Percentiles rank a stretch among this genome's conserved stretches.
phyloP scores from a whole-genome alignment of 257 asterid species.

The Lantana camara region DNA sequence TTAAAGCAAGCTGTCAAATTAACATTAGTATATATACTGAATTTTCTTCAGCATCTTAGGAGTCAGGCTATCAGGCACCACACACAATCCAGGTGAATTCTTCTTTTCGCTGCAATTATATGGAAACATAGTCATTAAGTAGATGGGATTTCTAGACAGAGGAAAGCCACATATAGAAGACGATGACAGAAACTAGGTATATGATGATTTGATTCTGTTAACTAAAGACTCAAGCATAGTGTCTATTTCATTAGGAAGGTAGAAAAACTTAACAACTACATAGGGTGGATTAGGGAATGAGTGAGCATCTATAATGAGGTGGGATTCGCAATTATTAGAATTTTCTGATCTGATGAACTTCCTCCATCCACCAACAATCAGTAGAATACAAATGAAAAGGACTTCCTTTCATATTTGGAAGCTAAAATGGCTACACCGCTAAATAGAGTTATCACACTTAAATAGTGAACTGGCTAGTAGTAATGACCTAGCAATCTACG shows the following conservation, averaged over 20 bases:
- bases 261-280: neutral
- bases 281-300: neutral
- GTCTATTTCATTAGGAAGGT: neutral
- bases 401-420: neutral
- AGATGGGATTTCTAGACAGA: neutral
- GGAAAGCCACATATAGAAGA: neutral
- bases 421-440: neutral
- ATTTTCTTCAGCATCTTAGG: neutral
- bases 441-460: neutral
- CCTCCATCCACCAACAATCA: conserved; percentile 2
- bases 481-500: neutral
- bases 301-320: neutral
- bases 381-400: neutral
- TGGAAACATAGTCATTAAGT: neutral
- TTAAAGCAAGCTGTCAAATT: neutral
- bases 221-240: neutral
- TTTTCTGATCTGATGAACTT: too few relatives aligned
- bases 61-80: too few relatives aligned
- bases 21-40: neutral
- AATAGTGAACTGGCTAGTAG: neutral
- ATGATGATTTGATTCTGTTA: neutral
- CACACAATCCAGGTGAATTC: too few relatives aligned
- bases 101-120: neutral
- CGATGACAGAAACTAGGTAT: neutral
- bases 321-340: neutral